A percentile compares a stretch with the other conserved stretches of the same genome.
Conservation (phyloP, 805 yeast genomes). For the Myxozyma nipponensis region DNA sequence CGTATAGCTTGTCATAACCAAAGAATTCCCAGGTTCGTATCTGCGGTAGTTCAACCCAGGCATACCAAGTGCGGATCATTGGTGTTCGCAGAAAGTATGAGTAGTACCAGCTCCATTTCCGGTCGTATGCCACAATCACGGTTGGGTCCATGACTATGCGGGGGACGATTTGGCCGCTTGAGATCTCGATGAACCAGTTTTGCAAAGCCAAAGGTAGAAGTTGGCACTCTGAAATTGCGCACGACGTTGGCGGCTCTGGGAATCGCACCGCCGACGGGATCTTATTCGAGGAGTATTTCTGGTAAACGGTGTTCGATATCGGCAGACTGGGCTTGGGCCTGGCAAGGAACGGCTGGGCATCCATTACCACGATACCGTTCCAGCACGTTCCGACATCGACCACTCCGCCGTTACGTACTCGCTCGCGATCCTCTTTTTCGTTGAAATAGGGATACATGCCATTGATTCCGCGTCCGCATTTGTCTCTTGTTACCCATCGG, state of each 20-base stretch:
- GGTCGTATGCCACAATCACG: conserved; percentile 17
- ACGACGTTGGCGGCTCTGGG: conserved; percentile 15
- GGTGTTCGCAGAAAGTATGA: conserved; percentile 19
- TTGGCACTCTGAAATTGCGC: conserved; percentile 19
- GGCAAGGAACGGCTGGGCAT: conserved; percentile 17
- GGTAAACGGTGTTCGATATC: too few species aligned
- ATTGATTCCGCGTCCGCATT: conserved; percentile 12
- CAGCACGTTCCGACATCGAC: conserved; percentile 24
- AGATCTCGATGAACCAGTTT: conserved; percentile 7
- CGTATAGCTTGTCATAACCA: conserved; percentile 4
- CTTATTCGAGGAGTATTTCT: background rate
- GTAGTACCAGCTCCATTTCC: conserved; percentile 24
- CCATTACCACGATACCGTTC: conserved; percentile 23
- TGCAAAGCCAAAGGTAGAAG: conserved; percentile 12
- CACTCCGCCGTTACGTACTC: conserved; percentile 1
- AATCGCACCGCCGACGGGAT: conserved; percentile 11
- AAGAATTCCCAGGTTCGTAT: conserved; percentile 3
- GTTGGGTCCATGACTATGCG: conserved; percentile 14
- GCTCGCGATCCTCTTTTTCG: conserved; percentile 1
- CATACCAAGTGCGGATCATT: conserved; percentile 7
- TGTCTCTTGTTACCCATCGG: conserved; percentile 21
- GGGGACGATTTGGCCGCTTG: conserved; percentile 5
- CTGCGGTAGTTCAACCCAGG: conserved; percentile 10
- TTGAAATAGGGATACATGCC: conserved; percentile 17
- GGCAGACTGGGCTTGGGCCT: conserved; percentile 6